Conservation (phyloP, 495 filamentous ascomycete genomes). For the Daldinia childiae region DNA sequence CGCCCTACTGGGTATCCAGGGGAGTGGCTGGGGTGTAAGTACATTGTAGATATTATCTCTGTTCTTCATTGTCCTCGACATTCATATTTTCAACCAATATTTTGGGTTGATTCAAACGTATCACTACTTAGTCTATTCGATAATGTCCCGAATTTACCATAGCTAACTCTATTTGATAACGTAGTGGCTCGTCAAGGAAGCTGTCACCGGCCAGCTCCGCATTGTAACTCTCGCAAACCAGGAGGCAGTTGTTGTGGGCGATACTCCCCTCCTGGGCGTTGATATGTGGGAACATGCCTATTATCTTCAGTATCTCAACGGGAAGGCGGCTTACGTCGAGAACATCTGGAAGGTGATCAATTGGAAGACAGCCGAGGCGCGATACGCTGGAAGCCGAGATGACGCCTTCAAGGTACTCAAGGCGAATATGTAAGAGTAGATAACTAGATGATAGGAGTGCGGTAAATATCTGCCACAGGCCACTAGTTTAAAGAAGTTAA, state of each 20-base stretch:
- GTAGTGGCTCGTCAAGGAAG: slow-evolving; percentile 86
- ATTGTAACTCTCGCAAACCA: slow-evolving; percentile 91
- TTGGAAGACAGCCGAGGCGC: slow-evolving; percentile 93
- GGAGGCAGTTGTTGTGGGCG: slow-evolving; percentile 90
- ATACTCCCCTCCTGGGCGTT: slow-evolving; percentile 85
- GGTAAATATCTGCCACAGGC: not conserved
- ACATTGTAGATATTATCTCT: not conserved
- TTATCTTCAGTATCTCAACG: slow-evolving; percentile 94
- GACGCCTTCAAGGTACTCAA: slow-evolving; percentile 50
- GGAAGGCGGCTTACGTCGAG: slow-evolving; percentile 97
- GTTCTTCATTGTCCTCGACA: not conserved
- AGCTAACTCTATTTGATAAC: slow-evolving; percentile 6
- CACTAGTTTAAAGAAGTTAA: not conserved
- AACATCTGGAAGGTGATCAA: slow-evolving; percentile 98
- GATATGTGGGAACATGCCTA: slow-evolving; percentile 90
- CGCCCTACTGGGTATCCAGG: slow-evolving; percentile 66
- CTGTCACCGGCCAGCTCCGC: slow-evolving; percentile 72
- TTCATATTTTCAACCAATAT: not conserved
- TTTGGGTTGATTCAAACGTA: not conserved
- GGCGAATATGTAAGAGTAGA: slow-evolving; percentile 43
- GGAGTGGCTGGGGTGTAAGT: slow-evolving; percentile 72
- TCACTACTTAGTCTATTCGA: not conserved
- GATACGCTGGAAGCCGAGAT: slow-evolving; percentile 63
- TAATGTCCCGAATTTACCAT: not conserved
- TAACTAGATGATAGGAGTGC: not conserved